These are phyloP conservation scores for Candida tammaniensis DNA, from an alignment of 805 yeast genomes.

Conservation along the genomic window DNA sequence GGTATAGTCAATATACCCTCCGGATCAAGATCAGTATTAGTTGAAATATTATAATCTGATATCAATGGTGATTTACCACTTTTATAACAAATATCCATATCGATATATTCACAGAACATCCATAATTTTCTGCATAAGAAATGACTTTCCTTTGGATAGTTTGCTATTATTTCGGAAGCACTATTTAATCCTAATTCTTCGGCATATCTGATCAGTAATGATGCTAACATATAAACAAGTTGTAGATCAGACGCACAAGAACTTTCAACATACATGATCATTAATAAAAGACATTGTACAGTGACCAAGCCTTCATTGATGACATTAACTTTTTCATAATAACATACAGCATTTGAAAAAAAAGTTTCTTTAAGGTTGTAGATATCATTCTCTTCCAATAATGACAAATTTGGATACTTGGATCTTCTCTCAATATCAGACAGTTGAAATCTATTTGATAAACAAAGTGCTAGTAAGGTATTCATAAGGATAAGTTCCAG, in stretches of 20 bases:
- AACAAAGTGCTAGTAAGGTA: slow-evolving; percentile 21
- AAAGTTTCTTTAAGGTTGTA: slow-evolving; percentile 14
- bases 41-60: slow-evolving; percentile 18
- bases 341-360: slow-evolving; percentile 38
- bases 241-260: slow-evolving; percentile 23
- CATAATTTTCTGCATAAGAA: slow-evolving; percentile 20
- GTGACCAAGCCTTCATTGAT: slow-evolving; percentile 48
- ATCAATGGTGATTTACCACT: slow-evolving; percentile 28
- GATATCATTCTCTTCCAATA: slow-evolving; percentile 10
- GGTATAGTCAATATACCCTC: slow-evolving; percentile 12
- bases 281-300: slow-evolving; percentile 47
- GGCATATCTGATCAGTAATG: slow-evolving; percentile 27
- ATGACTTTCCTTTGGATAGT: slow-evolving; percentile 14
- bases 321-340: slow-evolving; percentile 48
- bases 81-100: slow-evolving; percentile 27
- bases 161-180: slow-evolving; percentile 10
- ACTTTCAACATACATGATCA: slow-evolving; percentile 35
- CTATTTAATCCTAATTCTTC: slow-evolving; percentile 30
- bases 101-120: slow-evolving; percentile 29
- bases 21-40: slow-evolving; percentile 23
- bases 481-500: slow-evolving; percentile 34
- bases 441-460: slow-evolving; percentile 14
- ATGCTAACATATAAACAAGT: slow-evolving; percentile 22
- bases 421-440: slow-evolving; percentile 11
- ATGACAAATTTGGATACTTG: slow-evolving; percentile 12